These are phyloP conservation scores for Cystofilobasidium ferigula DNA, from an alignment of 768 basidiomycete genomes.

Conservation along the genomic window DNA sequence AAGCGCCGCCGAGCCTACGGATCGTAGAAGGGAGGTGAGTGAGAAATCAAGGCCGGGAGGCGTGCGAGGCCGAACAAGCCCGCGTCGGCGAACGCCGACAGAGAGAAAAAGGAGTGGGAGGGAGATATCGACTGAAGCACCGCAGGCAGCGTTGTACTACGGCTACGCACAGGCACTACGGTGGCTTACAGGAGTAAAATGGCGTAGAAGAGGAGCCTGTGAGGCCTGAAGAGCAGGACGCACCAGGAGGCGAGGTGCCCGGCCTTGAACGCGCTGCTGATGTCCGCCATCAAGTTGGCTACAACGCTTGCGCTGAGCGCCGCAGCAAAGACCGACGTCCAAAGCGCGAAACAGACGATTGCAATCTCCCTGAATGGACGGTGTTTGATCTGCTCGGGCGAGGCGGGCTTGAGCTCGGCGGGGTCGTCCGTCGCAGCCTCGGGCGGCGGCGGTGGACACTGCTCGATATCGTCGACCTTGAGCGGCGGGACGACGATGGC, in stretches of 20 bases:
- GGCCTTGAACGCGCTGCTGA: neutral
- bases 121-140: too few species aligned
- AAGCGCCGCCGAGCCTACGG: neutral
- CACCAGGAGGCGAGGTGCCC: conserved; percentile 7
- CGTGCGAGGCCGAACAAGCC: too few species aligned
- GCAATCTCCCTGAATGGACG: conserved; percentile 7
- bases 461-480: neutral
- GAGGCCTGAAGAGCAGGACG: neutral
- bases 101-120: too few species aligned
- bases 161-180: too few species aligned
- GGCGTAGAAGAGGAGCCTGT: neutral
- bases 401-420: neutral
- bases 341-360: neutral
- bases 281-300: conserved; percentile 1
- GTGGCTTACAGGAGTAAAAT: too few species aligned
- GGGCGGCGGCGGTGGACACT: neutral
- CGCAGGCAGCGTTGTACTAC: too few species aligned
- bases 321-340: neutral
- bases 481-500: too few species aligned
- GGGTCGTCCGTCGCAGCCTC: neutral
- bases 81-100: neutral
- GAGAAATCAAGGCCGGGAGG: neutral
- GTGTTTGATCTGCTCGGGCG: neutral
- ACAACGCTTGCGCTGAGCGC: neutral
- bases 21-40: neutral